Evolutionary conservation across 305 asterid genomes (phyloP), one percentile per base, ranked within the genome.

Genomic region (Solanum aculeatissimum): DNA sequence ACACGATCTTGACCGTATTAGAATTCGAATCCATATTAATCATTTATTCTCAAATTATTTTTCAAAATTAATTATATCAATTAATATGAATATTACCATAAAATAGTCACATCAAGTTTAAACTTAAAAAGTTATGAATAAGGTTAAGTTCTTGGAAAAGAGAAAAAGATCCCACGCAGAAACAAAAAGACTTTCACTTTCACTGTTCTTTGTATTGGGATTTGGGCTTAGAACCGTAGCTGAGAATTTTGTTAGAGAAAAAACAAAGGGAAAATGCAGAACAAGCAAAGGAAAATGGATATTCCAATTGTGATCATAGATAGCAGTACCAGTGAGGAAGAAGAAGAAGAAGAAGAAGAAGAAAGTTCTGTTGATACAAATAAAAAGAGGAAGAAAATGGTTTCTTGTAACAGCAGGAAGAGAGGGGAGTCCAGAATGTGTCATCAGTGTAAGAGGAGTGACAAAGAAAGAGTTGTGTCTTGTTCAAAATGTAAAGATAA

Each of bases 401-500:
- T 15, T 9, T 49, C 19, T 19, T 38, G 29, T 38, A 19, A 43
- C 9, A 49, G 89, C 35, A 82, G 55, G 83, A 78, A 32, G 23
- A 63, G 81, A 23, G 78, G 66, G 68, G 68, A 68, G 71, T 91
- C 94, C 13, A 88, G 74, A 63, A 92, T 89, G 95, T 94, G 98
- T 75, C 98, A 94, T 77, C 98, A 93, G 38, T 93, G 98, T 43
- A 92, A 93, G 77, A 89, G 95, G 85, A 85, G 83, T 57, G 92
- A 94, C 75, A 94, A 90, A 84, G 97, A 91, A 45, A 54, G 55
- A 74, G 97, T 93, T 66, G 93, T 90, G 40, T 86, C 92, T 79
- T 94, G 97, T 85, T 84, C 85, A 2, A 74, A 42, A 2, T 94
- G 97, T 40, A 75, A 84, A 42, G 84, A 88, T 0, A 94, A 91